These are phyloP conservation scores for Acanthamoeba sp. DNA, from an alignment of 208 protist genomes.

Conservation along the genomic window DNA sequence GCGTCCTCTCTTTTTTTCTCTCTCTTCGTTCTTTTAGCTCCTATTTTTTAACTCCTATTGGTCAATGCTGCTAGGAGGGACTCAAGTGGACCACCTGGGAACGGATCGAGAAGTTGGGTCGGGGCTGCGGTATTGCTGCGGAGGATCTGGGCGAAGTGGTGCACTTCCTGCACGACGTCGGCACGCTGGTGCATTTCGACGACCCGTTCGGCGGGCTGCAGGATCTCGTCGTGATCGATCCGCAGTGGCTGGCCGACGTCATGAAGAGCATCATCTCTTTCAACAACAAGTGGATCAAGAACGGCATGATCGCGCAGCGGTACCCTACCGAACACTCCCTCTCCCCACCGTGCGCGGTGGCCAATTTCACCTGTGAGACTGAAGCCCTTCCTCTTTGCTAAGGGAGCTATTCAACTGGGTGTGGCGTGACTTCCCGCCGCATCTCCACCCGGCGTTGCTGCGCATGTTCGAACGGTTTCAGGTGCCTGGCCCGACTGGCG, in stretches of 20 bases:
- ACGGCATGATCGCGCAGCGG: slow-evolving; percentile 56
- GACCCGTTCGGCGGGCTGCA: slow-evolving; percentile 56
- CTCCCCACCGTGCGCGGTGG: neutral
- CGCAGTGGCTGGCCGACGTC: slow-evolving; percentile 64
- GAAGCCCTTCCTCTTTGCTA: neutral
- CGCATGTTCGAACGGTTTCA: slow-evolving; percentile 62
- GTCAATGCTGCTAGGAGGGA: neutral
- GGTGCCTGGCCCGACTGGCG: neutral
- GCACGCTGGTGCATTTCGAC: slow-evolving; percentile 47
- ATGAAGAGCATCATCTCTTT: slow-evolving; percentile 66
- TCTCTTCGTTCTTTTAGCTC: neutral
- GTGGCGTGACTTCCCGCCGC: slow-evolving; percentile 54
- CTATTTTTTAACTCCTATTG: neutral
- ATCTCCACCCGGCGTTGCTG: slow-evolving; percentile 39
- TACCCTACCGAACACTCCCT: neutral
- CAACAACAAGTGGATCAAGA: slow-evolving; percentile 70
- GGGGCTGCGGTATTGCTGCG: neutral
- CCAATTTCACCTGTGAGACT: neutral
- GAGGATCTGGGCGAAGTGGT: slow-evolving; percentile 39
- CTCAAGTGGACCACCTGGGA: slow-evolving; percentile 44
- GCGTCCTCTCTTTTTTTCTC: neutral
- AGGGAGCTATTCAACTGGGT: slow-evolving; percentile 59
- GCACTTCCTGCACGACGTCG: slow-evolving; percentile 57
- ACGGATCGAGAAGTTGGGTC: neutral
- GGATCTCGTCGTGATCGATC: slow-evolving; percentile 58